Conservation (phyloP, 2,329 filamentous ascomycete genomes). For the Botrytis sinoallii region DNA sequence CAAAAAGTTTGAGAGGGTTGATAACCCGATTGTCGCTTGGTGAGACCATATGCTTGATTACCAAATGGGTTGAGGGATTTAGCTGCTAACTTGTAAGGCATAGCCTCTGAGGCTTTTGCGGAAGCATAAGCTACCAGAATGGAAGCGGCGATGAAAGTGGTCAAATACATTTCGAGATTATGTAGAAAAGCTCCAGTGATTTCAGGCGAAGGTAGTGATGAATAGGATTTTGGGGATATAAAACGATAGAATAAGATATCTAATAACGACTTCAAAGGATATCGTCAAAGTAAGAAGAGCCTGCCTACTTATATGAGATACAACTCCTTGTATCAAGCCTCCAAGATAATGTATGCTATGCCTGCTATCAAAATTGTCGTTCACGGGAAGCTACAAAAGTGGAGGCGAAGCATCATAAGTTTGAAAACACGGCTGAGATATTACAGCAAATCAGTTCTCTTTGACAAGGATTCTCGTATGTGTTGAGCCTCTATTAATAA, state of each 20-base stretch:
- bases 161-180: conserved; percentile 10
- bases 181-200: neutral
- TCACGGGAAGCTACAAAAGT: neutral
- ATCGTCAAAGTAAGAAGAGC: neutral
- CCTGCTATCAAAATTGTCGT: neutral
- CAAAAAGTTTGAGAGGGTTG: conserved; percentile 17
- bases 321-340: neutral
- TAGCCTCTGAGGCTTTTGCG: neutral
- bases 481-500: neutral
- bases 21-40: conserved; percentile 19
- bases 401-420: conserved; percentile 12
- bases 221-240: neutral
- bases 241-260: neutral
- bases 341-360: neutral
- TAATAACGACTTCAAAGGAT: neutral
- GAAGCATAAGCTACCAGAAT: neutral
- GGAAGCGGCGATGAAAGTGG: neutral
- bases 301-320: conserved; percentile 4
- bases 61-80: neutral
- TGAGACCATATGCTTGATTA: neutral
- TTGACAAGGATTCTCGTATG: neutral
- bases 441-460: neutral
- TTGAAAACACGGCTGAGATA: conserved; percentile 10
- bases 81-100: conserved; percentile 17
- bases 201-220: neutral